Conservation (phyloP, 192 early-diverging fungal genomes). For the Backusella australiensis region DNA sequence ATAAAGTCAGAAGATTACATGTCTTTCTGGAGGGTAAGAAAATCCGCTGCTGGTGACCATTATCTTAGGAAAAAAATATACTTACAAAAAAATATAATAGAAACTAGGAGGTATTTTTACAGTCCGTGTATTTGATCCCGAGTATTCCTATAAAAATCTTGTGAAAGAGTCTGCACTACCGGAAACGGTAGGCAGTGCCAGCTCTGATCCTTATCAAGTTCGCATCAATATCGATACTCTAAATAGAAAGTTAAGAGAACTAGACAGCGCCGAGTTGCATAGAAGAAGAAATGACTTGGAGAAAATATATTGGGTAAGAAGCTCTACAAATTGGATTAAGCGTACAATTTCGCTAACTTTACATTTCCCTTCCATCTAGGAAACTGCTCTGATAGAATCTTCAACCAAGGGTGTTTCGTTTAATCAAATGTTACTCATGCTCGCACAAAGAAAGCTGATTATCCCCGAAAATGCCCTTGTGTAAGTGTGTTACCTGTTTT, state of each 20-base stretch:
- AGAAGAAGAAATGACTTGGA: slow-evolving; percentile 31
- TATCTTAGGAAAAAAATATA: slow-evolving; percentile 14
- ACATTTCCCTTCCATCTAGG: slow-evolving; percentile 4
- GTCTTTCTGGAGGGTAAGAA: slow-evolving; percentile 49
- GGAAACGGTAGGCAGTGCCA: background rate
- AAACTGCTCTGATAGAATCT: slow-evolving; percentile 22
- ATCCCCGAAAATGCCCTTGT: slow-evolving; percentile 51
- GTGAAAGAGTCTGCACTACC: slow-evolving; percentile 23
- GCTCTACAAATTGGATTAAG: background rate
- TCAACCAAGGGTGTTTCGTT: slow-evolving; percentile 35
- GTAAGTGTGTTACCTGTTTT: slow-evolving; percentile 30
- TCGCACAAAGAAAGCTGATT: slow-evolving; percentile 56
- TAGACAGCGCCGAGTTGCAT: slow-evolving; percentile 31
- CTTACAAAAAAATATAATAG: slow-evolving; percentile 25
- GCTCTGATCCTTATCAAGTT: slow-evolving; percentile 13
- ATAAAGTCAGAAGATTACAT: slow-evolving; percentile 47
- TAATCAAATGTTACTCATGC: slow-evolving; percentile 52
- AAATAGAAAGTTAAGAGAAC: slow-evolving; percentile 16
- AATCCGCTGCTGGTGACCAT: background rate
- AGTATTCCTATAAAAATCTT: slow-evolving; percentile 41
- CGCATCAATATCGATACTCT: slow-evolving; percentile 26
- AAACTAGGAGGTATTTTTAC: slow-evolving; percentile 51
- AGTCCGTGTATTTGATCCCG: slow-evolving; percentile 47
- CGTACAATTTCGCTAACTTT: background rate
- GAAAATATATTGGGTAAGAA: slow-evolving; percentile 36